phyloP scores from a whole-genome alignment of 371 early-diverging fungal genomes.

The Mortierella sp. region DNA sequence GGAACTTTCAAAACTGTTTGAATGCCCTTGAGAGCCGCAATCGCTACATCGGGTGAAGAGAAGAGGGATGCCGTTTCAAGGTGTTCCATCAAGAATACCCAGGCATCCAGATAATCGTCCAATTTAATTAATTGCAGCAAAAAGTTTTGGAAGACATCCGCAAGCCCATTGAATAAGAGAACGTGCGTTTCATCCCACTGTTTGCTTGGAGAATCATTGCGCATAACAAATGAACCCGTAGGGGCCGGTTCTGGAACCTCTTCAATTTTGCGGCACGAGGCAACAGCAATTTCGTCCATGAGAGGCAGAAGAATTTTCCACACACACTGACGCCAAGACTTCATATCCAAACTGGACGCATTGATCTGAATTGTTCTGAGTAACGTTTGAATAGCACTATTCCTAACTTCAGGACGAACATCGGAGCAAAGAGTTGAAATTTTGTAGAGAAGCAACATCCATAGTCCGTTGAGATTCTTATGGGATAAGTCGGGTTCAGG shows the following conservation, averaged over 20 bases:
- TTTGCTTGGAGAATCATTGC: slow-evolving; percentile 76
- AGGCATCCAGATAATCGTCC: slow-evolving; percentile 72
- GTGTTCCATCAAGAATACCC: slow-evolving; percentile 79
- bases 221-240: slow-evolving; percentile 75
- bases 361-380: slow-evolving; percentile 94
- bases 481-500: slow-evolving; percentile 63
- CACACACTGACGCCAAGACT: slow-evolving; percentile 89
- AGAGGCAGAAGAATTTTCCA: slow-evolving; percentile 92
- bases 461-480: slow-evolving; percentile 74
- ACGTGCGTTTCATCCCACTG: slow-evolving; percentile 98
- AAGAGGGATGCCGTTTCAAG: slow-evolving; percentile 78
- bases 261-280: slow-evolving; percentile 56
- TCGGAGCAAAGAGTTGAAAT: slow-evolving; percentile 90
- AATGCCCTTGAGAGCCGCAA: slow-evolving; percentile 80
- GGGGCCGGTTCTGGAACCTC: slow-evolving; percentile 49
- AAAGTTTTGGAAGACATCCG: slow-evolving; percentile 79
- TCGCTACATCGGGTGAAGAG: slow-evolving; percentile 82
- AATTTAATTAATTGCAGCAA: slow-evolving; percentile 68
- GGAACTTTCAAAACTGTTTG: slow-evolving; percentile 71
- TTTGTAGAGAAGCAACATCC: slow-evolving; percentile 88
- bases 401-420: slow-evolving; percentile 91
- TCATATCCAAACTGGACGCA: slow-evolving; percentile 73
- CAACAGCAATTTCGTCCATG: slow-evolving; percentile 80
- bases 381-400: slow-evolving; percentile 94
- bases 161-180: slow-evolving; percentile 82